Evolutionary conservation across 1,139 yeast genomes (phyloP).

Genomic region (Pichia sp.): DNA sequence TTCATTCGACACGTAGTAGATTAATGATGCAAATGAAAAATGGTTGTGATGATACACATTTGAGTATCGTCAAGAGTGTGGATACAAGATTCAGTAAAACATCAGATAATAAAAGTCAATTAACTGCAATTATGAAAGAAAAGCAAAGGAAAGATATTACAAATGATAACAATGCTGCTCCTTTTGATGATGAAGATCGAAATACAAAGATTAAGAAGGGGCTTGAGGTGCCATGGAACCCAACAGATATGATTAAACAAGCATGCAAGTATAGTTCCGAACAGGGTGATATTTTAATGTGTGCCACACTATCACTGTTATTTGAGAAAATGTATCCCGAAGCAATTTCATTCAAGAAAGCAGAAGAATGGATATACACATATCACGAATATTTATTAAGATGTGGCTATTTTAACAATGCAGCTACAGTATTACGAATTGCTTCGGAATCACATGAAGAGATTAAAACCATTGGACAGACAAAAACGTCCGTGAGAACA

Average conservation of each 20-base stretch:
- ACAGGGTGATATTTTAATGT: slow-evolving; percentile 63
- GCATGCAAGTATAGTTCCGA: slow-evolving; percentile 48
- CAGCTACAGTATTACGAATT: slow-evolving; percentile 51
- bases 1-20: slow-evolving; percentile 15
- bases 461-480: slow-evolving; percentile 42
- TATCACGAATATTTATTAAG: slow-evolving; percentile 55
- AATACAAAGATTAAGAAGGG: slow-evolving; percentile 1
- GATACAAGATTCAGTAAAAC: slow-evolving; percentile 25
- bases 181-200: not conserved
- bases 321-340: slow-evolving; percentile 42
- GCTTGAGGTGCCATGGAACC: slow-evolving; percentile 41
- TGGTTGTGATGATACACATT: slow-evolving; percentile 2
- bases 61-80: slow-evolving; percentile 19
- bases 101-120: slow-evolving; percentile 22
- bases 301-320: slow-evolving; percentile 53
- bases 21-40: slow-evolving; percentile 12
- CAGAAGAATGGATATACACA: slow-evolving; percentile 51
- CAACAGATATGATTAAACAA: slow-evolving; percentile 37
- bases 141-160: not conserved
- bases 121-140: slow-evolving; percentile 23
- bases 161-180: not conserved
- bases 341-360: slow-evolving; percentile 26
- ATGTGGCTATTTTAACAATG: slow-evolving; percentile 48
- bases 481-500: slow-evolving; percentile 53
- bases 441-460: slow-evolving; percentile 38